Percentiles rank a stretch among this genome's conserved stretches.
These are phyloP conservation scores for Pseudophaeomoniella oleicola DNA, from an alignment of 2,329 filamentous ascomycete genomes.

Conservation along the genomic window DNA sequence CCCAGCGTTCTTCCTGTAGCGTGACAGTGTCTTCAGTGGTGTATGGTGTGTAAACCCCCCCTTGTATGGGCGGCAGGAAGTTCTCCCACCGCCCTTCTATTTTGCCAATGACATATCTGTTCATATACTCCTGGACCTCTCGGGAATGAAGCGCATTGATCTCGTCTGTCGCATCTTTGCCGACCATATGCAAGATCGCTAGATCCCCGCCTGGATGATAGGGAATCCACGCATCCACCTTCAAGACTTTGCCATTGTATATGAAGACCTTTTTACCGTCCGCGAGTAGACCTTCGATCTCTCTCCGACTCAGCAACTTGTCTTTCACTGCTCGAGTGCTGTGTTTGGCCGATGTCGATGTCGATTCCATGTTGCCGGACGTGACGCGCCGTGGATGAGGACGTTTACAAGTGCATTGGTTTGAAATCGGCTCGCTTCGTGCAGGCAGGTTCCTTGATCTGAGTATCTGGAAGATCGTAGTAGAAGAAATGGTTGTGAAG, in stretches of 20 bases:
- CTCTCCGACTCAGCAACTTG: constrained; percentile 40
- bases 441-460: no score
- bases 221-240: constrained; percentile 73
- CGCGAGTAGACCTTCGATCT: constrained; percentile 72
- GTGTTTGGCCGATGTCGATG: constrained; percentile 11
- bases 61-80: constrained; percentile 83
- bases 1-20: constrained; percentile 18
- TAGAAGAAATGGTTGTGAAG: no score
- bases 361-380: no score
- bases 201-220: constrained; percentile 90
- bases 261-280: constrained; percentile 69
- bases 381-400: no score
- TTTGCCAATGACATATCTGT: constrained; percentile 66
- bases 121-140: constrained; percentile 63
- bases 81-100: constrained; percentile 75
- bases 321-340: constrained; percentile 23
- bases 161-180: constrained; percentile 87
- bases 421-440: no score
- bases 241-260: constrained; percentile 65
- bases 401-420: no score
- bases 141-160: constrained; percentile 74
- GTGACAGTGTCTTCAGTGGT: constrained; percentile 27
- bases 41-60: constrained; percentile 55
- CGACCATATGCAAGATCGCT: constrained; percentile 84
- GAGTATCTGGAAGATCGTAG: no score